Conservation (phyloP, 129 eudicot species). For the Calendula officinalis region DNA sequence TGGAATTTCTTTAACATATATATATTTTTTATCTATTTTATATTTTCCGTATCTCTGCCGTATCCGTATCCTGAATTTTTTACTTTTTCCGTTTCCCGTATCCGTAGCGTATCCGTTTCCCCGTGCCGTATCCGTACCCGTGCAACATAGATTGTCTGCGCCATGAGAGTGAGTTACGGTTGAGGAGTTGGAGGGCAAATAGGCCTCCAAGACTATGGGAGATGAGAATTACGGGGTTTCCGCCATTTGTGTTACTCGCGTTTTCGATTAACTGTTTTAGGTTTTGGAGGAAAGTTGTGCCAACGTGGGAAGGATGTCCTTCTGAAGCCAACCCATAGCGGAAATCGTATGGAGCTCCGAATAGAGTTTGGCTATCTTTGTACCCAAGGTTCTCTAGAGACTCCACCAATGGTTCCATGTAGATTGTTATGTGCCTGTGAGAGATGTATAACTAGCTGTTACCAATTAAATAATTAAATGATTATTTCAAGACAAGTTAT, state of each 20-base stretch:
- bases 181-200: constrained; percentile 59
- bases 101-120: no score
- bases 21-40: no score
- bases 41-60: no score
- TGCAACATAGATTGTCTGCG: constrained; percentile 48
- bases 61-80: no score
- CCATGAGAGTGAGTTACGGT: constrained; percentile 55
- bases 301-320: constrained; percentile 62
- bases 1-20: no score
- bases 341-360: constrained; percentile 93
- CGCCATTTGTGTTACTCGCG: constrained; percentile 51
- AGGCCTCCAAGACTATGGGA: constrained; percentile 90
- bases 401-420: constrained; percentile 72
- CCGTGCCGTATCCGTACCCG: no score
- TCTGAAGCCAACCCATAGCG: constrained; percentile 75
- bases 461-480: no score
- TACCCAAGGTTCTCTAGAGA: constrained; percentile 68
- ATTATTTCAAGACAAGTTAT: no score
- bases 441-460: neutral
- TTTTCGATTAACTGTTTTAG: constrained; percentile 59
- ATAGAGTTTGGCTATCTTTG: constrained; percentile 45
- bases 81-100: no score
- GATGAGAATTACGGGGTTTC: constrained; percentile 59
- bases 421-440: constrained; percentile 55
- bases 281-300: constrained; percentile 55